Base-by-base conservation (phyloP, 2,329 filamentous ascomycete genomes). In the Paecilomyces variotii region DNA sequence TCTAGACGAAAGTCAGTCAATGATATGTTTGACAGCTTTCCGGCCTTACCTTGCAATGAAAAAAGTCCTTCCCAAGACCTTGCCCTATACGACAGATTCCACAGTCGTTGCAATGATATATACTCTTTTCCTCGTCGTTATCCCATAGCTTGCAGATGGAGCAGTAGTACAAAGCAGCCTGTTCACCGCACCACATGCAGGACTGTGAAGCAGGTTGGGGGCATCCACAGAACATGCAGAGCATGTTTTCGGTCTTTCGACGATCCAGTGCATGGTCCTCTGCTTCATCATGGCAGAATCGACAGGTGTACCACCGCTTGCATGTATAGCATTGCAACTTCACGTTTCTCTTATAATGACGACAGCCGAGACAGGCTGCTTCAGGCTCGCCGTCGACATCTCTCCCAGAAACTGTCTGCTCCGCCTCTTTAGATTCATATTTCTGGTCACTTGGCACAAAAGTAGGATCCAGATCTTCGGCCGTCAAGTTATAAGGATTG, bases 61-160 rank as follows among this genome's bases (percentile, higher is more conserved):
- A 92, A 72, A 96, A 99, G 71, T 99, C 94, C 71, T 96, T 97
- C 3, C 94, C 93, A 30, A 99, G 79, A 1, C 94, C 94, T 72
- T 91, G 85, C 1, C 94, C 94, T 59, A 92, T 87, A 59, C 94
- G 84, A 71, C 94, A 99, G 61, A 99, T 96, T 3, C 94, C 94
- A 73, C 94, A 99, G 68, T 97, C 94, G 68, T 87, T 84, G 73
- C 94, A 99, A 72, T 99, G 94, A 70, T 99, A 99, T 59, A 97
- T 96, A 63, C 87, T 88, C 73, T 95, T 97, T 64, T 86, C 87
- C 57, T 86, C 84, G 65, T 97, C 90, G 68, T 97, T 91, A 69
- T 97, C 93, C 94, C 94, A 99, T 1, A 99, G 81, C 75, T 97
- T 97, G 80, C 94, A 99, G 57, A 94, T 88, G 57, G 86, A 84